Base-by-base conservation (phyloP, 495 filamentous ascomycete genomes). In the Penicillium roqueforti region DNA sequence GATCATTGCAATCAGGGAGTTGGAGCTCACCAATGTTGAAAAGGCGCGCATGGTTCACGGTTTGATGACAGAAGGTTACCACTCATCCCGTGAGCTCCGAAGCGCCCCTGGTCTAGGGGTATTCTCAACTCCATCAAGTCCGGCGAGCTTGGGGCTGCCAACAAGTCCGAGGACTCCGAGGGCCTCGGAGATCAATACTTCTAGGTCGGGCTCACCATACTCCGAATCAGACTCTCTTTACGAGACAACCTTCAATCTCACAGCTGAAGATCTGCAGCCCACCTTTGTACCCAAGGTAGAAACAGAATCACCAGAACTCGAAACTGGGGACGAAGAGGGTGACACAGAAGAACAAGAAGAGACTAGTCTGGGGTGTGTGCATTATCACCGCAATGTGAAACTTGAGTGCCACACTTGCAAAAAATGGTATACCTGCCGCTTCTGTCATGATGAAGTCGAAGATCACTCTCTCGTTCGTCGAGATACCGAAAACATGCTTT, bases 331-430 rank as follows among this genome's bases (percentile, higher is more conserved):
- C 16, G 79, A 79, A 36, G 65, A 73, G 54, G 57, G 66, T 14
- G 76, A 78, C 36, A 63, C 61, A 2, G 71, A 74, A 51, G 72
- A 76, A 37, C 52, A 67, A 13, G 69, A 74, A 45, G 68, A 71
- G 31, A 67, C 66, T 20, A 69, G 69, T 42, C 77, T 96, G 16
- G 93, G 93, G 4, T 99, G 93, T 70, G 76, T 83, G 59, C 93
- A 99, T 76, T 99, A 99, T 61, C 86, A 88, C 59, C 83, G 95
- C 58, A 96, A 97, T 64, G 91, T 97, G 66, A 97, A 97, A 65
- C 66, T 97, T 28, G 90, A 97, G 72, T 99, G 93, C 70, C 87
- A 80, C 36, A 82, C 86, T 38, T 99, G 93, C 73, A 83, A 84
- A 60, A 83, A 79, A 56, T 99, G 95, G 95, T 92, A 96, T 60